Evolutionary conservation across 2,329 filamentous ascomycete species (phyloP), one percentile per base, ranked within the genome.

Genomic region (Macrophomina pseudophaseolina): DNA sequence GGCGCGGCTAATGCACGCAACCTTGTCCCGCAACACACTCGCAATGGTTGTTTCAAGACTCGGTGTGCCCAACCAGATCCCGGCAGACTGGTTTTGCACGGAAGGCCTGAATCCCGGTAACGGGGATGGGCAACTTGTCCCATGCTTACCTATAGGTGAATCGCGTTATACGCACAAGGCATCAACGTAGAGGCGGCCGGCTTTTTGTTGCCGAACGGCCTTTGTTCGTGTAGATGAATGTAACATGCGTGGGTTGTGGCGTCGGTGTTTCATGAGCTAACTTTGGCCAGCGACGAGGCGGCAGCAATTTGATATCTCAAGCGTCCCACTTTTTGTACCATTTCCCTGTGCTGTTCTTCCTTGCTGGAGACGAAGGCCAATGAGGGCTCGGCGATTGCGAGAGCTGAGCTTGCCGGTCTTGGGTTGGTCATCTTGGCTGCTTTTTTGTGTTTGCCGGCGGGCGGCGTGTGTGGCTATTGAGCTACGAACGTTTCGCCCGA

Each of bases 181-280:
- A 52, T 11, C 40, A 12, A 23, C 2, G 23, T 23, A 8, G 12
- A 23, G 28, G 4, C 9, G 42, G 18, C n/a, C 8, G 38, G 30
- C 40, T 8, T 23, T 23, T 23, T 23, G 23, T 18, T 16, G 40
- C 33, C 56, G 56, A 23, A 46, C 54, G 28, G 54, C 54, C 46
- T 35, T 23, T 7, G 23, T 23, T 23, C 23, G 23, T 23, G 23
- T 2, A 23, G 23, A 23, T 14, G 56, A 48, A 59, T 59, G 40
- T 40, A 33, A 18, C 42, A 28, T 6, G 28, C 56, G 23, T 23
- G 23, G 56, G 56, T 28, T 33, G 56, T 48, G 56, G 56, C 56
- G 56, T 32, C 30, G n/a, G 40, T 28, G 56, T 59, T 59, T 59
- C 56, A 59, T 28, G 14, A 33, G 40, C 28, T 32, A 48, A 59